Percentiles rank a stretch among this genome's conserved stretches.
These are phyloP conservation scores for Tuber magnatum DNA, from an alignment of 495 filamentous ascomycete species.

Conservation along the genomic window DNA sequence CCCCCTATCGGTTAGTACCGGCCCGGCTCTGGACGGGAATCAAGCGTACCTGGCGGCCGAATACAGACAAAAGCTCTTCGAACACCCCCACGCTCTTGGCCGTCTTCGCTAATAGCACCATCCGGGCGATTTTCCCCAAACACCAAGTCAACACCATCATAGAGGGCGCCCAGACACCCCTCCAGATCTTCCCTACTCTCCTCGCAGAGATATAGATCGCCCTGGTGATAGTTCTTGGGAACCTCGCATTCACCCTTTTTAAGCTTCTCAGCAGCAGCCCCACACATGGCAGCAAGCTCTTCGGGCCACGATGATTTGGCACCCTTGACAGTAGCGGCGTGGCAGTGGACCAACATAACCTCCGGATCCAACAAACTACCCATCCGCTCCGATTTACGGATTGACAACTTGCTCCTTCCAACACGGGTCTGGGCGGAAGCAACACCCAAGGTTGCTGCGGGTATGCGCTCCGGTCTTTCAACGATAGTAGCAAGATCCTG, in stretches of 20 bases:
- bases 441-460: constrained; percentile 71
- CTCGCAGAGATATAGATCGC: constrained; percentile 48
- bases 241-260: constrained; percentile 45
- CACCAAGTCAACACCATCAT: constrained; percentile 85
- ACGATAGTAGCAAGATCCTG: constrained; percentile 66
- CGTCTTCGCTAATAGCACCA: constrained; percentile 12
- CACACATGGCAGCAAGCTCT: constrained; percentile 54
- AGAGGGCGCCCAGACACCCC: constrained; percentile 78
- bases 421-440: constrained; percentile 82
- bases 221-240: constrained; percentile 33
- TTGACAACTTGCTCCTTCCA: constrained; percentile 53
- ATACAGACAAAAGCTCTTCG: constrained; percentile 61
- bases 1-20: constrained; percentile 38
- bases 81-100: constrained; percentile 29
- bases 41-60: constrained; percentile 39
- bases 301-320: constrained; percentile 45
- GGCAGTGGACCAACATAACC: constrained; percentile 49
- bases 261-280: constrained; percentile 55
- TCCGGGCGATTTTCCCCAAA: constrained; percentile 47
- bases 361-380: constrained; percentile 37
- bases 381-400: constrained; percentile 33
- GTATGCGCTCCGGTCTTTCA: constrained; percentile 85
- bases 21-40: neutral
- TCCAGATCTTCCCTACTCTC: constrained; percentile 82
- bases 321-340: constrained; percentile 43